phyloP scores from a whole-genome alignment of 2,329 filamentous ascomycete species.

The Trichoderma hamatum region DNA sequence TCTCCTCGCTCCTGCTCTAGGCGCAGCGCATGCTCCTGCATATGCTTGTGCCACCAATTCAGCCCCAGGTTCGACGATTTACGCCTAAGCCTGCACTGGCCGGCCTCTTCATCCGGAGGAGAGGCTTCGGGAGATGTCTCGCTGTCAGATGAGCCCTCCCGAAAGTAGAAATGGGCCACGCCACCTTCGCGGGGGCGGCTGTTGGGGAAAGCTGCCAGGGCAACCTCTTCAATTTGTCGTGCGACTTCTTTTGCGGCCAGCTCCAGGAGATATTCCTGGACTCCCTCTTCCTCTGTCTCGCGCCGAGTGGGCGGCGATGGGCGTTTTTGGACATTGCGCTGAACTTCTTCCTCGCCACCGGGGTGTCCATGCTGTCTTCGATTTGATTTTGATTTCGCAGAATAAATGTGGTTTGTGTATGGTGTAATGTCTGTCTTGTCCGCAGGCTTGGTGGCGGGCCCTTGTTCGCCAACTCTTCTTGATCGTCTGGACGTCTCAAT shows the following conservation, averaged over 20 bases:
- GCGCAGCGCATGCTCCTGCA: constrained; percentile 76
- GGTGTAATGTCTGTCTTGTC: constrained; percentile 75
- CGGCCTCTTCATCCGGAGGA: constrained; percentile 38
- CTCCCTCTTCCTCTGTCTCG: constrained; percentile 74
- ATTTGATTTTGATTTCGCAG: constrained; percentile 46
- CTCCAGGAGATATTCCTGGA: constrained; percentile 75
- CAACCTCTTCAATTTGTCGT: constrained; percentile 76
- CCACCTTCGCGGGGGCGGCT: constrained; percentile 70
- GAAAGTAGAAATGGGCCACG: constrained; percentile 71
- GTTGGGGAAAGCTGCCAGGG: constrained; percentile 75
- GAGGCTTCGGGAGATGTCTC: constrained; percentile 50
- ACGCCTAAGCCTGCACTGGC: constrained; percentile 47
- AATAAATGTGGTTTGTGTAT: constrained; percentile 64
- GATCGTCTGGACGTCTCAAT: constrained; percentile 78
- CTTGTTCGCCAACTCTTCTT: constrained; percentile 66
- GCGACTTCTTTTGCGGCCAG: constrained; percentile 80
- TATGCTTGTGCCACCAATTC: constrained; percentile 76
- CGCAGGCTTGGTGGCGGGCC: constrained; percentile 63
- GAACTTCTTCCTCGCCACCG: constrained; percentile 35
- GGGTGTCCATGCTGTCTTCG: constrained; percentile 37
- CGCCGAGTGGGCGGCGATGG: constrained; percentile 53
- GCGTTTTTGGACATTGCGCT: constrained; percentile 37
- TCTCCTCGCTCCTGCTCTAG: constrained; percentile 53
- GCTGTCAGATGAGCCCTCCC: constrained; percentile 64
- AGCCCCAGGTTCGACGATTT: constrained; percentile 66